These are phyloP conservation scores for Neonectria magnoliae DNA, from an alignment of 2,329 filamentous ascomycete species.

Conservation along the genomic window DNA sequence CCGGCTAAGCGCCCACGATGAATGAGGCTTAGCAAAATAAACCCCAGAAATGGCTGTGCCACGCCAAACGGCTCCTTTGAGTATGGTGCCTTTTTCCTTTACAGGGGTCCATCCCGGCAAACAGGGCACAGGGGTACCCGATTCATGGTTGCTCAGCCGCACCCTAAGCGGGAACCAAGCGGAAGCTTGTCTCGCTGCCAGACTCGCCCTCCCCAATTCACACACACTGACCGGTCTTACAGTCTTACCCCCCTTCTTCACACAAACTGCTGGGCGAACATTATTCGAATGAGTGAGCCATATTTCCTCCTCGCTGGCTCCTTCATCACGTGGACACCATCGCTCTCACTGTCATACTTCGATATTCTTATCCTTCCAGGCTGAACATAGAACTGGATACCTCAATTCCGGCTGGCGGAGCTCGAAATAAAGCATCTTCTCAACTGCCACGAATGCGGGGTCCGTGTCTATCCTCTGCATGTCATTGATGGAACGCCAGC, in stretches of 20 bases:
- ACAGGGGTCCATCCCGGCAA: slow-evolving; percentile 1
- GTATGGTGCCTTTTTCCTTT: neutral
- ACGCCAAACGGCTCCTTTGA: neutral
- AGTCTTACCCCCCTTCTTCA: neutral
- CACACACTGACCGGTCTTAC: neutral
- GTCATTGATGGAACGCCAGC: slow-evolving; percentile 5
- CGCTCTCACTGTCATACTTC: neutral
- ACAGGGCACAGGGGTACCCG: slow-evolving; percentile 5
- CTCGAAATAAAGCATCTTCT: slow-evolving; percentile 20
- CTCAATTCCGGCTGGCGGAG: neutral
- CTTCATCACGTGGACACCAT: neutral
- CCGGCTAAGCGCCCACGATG: neutral
- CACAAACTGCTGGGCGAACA: neutral
- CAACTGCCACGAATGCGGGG: slow-evolving; percentile 14
- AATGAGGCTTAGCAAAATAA: slow-evolving; percentile 14
- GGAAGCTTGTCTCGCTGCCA: slow-evolving; percentile 15
- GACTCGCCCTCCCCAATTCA: neutral
- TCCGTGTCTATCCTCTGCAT: slow-evolving; percentile 5
- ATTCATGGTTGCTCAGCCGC: slow-evolving; percentile 23
- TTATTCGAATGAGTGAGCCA: neutral
- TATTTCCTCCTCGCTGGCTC: neutral
- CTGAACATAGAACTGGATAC: neutral
- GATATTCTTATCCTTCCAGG: neutral
- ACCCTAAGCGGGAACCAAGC: slow-evolving; percentile 21
- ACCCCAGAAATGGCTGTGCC: slow-evolving; percentile 5